Evolutionary conservation across 352 stramenopile genomes (phyloP).

Genomic region (Phytophthora syringae): DNA sequence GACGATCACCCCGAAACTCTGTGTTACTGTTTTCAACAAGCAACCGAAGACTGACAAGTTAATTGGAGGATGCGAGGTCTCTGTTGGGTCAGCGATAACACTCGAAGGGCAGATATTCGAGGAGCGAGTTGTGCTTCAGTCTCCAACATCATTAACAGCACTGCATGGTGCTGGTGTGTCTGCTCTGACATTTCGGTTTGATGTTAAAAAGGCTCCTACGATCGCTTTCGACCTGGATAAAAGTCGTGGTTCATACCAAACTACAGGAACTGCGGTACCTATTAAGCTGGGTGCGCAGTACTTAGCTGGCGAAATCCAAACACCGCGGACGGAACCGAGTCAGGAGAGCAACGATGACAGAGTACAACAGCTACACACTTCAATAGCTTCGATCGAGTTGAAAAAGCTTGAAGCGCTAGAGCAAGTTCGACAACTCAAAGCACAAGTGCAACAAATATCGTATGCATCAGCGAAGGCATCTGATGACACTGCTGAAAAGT

Average conservation of each 20-base stretch:
- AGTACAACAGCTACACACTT: constrained; percentile 33
- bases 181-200: constrained; percentile 65
- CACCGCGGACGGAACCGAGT: constrained; percentile 12
- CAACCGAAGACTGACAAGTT: constrained; percentile 72
- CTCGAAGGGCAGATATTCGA: constrained; percentile 79
- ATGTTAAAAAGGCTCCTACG: constrained; percentile 50
- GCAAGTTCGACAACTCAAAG: constrained; percentile 49
- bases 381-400: constrained; percentile 35
- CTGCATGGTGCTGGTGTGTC: constrained; percentile 40
- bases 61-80: constrained; percentile 79
- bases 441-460: constrained; percentile 50
- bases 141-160: constrained; percentile 31
- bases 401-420: constrained; percentile 60
- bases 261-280: constrained; percentile 18
- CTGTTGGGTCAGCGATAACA: constrained; percentile 70
- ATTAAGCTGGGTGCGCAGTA: constrained; percentile 35
- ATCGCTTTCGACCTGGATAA: background rate
- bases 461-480: constrained; percentile 18
- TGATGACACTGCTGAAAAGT: constrained; percentile 45
- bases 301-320: constrained; percentile 34
- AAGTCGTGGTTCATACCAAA: background rate
- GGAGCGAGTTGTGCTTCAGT: constrained; percentile 58
- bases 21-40: constrained; percentile 75
- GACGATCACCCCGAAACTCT: constrained; percentile 71
- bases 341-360: constrained; percentile 20